A percentile compares a stretch with the other conserved stretches of the same genome.
These are phyloP conservation scores for Eimeria falciformis DNA, from an alignment of 169 alveolate species.

Conservation along the genomic window DNA sequence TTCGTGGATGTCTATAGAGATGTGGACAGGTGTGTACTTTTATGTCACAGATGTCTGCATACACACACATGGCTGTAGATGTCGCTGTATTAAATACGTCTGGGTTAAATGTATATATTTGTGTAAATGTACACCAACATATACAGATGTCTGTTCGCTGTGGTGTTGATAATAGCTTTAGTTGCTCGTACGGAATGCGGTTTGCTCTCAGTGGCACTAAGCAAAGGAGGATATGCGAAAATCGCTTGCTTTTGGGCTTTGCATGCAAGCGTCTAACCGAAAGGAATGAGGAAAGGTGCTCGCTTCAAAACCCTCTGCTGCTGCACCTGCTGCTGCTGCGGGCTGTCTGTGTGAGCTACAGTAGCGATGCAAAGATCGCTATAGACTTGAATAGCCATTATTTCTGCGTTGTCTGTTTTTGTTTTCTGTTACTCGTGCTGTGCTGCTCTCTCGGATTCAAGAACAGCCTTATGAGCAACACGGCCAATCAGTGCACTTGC, in stretches of 20 bases:
- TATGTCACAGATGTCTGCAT: background rate
- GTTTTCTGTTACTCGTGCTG: background rate
- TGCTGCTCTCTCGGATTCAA: background rate
- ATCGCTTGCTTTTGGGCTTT: background rate
- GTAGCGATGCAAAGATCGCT: background rate
- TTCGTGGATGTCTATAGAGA: background rate
- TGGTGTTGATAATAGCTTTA: too few species aligned
- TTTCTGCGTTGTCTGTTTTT: background rate
- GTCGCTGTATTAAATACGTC: background rate
- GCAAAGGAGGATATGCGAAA: background rate
- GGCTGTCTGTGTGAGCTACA: background rate
- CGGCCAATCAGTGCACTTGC: background rate
- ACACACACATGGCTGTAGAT: background rate
- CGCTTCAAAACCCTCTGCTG: background rate
- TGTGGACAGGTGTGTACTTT: background rate
- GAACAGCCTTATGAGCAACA: background rate
- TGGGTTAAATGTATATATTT: background rate
- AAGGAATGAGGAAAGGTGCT: too few species aligned
- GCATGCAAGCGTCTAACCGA: background rate
- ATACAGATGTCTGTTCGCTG: background rate
- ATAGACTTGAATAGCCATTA: background rate
- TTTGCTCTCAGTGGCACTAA: background rate
- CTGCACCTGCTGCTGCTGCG: constrained; percentile 40
- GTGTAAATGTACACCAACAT: background rate
- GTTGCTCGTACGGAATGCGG: background rate